phyloP scores from a whole-genome alignment of 2,329 filamentous ascomycete genomes.

The Acrocalymma vagum region DNA sequence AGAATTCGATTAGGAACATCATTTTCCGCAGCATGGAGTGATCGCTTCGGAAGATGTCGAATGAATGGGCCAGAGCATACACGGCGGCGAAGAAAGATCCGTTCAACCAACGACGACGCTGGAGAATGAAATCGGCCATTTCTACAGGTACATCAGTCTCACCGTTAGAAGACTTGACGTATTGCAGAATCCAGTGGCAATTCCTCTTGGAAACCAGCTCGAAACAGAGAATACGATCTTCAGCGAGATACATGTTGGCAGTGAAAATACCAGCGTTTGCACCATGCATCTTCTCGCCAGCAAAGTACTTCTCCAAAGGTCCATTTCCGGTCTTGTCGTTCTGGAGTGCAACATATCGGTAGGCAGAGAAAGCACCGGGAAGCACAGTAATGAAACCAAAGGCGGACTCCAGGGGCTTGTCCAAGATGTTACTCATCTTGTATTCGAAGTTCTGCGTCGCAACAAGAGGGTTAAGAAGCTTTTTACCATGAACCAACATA shows the following conservation, averaged over 20 bases:
- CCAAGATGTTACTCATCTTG: conserved; percentile 99
- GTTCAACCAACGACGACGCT: conserved; percentile 96
- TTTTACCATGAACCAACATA: conserved; percentile 89
- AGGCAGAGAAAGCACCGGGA: conserved; percentile 97
- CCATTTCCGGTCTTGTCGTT: conserved; percentile 96
- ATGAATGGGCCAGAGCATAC: conserved; percentile 93
- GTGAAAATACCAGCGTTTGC: conserved; percentile 95
- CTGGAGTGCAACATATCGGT: conserved; percentile 91
- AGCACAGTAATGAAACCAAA: conserved; percentile 98
- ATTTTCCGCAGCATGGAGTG: conserved; percentile 88
- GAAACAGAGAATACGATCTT: conserved; percentile 98
- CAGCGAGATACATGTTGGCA: conserved; percentile 98
- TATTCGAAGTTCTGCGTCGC: conserved; percentile 99
- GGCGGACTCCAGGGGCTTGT: conserved; percentile 95
- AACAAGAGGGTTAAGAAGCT: conserved; percentile 90
- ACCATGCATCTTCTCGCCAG: conserved; percentile 94
- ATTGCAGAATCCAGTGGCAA: conserved; percentile 96
- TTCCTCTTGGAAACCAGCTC: conserved; percentile 97
- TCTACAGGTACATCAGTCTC: conserved; percentile 97
- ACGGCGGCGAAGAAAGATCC: conserved; percentile 98
- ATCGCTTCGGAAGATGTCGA: conserved; percentile 93
- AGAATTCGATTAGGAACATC: conserved; percentile 90
- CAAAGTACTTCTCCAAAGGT: conserved; percentile 95
- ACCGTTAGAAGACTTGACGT: conserved; percentile 96
- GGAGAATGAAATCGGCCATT: conserved; percentile 93